Evolutionary conservation across 1,284 basidiomycete species (phyloP), one percentile per base, ranked within the genome.

Genomic region (Malassezia sp.): DNA sequence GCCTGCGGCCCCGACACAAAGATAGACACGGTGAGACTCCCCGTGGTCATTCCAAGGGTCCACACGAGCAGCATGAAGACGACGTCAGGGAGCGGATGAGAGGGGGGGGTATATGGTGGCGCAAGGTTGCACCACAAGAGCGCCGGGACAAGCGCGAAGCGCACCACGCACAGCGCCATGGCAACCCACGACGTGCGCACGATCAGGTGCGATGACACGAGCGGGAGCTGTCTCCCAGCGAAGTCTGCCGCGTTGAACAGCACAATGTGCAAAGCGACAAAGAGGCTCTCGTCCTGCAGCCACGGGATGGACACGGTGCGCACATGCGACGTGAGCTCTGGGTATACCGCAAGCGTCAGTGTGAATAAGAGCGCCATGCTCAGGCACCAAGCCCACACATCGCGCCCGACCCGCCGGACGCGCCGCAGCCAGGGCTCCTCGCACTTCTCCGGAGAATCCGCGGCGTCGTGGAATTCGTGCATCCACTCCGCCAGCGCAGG

Each of bases 211-310:
- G 51, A 31, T 11, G 35, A 22, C 6, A 59, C 21, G 5, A 46
- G 10, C 11, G 59, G 59, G 21, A 59, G 21, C 2, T 43, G 45
- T 10, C 59, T 49, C 3, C 59, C 59, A 5, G 56, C 18, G 22
- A 61, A n/a, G 42, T 61, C 59, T 5, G 39, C 38, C 2, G 40
- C 22, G 32, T 61, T 61, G 45, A 61, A 46, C n/a, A 37, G 24
- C 10, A 61, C 30, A 24, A 57, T 53, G 35, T 59, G 57, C 37
- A 48, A 23, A 1, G 57, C 54, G 2, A 59, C 43, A 33, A 61
- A 61, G 17, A 59, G 31, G 30, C 53, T 46, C 12, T 48, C 30
- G 27, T 44, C 32, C 8, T 37, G 23, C 7, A 37, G n/a, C 30
- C 29, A 31, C 15, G 36, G 7, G 2, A 22, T 18, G 11, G 28